Evolutionary conservation across 148 eudicot species (phyloP).

Genomic region (Persicaria maculosa): DNA sequence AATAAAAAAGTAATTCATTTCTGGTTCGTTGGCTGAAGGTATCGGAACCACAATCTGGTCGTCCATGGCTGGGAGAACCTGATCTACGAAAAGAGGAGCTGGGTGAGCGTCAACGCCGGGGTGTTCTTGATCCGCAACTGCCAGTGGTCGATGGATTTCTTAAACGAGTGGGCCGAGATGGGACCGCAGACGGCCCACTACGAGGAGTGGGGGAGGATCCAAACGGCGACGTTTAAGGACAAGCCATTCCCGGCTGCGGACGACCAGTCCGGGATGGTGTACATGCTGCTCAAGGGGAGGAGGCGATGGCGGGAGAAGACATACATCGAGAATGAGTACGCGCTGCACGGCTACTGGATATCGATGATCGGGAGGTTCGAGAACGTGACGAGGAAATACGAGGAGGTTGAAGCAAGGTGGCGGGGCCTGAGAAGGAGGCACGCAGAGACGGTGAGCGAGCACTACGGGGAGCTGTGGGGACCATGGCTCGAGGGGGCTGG

Average conservation of each 20-base stretch:
- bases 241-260: slow-evolving; percentile 62
- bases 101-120: slow-evolving; percentile 72
- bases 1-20: too few species aligned
- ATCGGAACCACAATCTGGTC: neutral
- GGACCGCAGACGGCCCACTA: slow-evolving; percentile 56
- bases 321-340: slow-evolving; percentile 58
- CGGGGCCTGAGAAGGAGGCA: slow-evolving; percentile 7
- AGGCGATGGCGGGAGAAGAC: slow-evolving; percentile 46
- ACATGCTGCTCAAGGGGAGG: slow-evolving; percentile 41
- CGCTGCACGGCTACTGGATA: slow-evolving; percentile 66
- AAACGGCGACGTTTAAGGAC: slow-evolving; percentile 46
- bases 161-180: slow-evolving; percentile 74
- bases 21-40: neutral
- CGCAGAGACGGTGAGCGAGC: neutral
- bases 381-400: slow-evolving; percentile 44
- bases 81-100: slow-evolving; percentile 25
- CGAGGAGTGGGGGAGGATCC: slow-evolving; percentile 54
- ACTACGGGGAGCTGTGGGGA: neutral
- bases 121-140: slow-evolving; percentile 58
- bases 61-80: neutral
- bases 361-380: slow-evolving; percentile 56
- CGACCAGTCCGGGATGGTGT: slow-evolving; percentile 76
- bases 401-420: slow-evolving; percentile 14
- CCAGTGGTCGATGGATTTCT: slow-evolving; percentile 71
- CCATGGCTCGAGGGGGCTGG: neutral